These are phyloP conservation scores for Echinochloa phyllopogon DNA, from an alignment of 176 grass and related monocot species.

Conservation along the genomic window DNA sequence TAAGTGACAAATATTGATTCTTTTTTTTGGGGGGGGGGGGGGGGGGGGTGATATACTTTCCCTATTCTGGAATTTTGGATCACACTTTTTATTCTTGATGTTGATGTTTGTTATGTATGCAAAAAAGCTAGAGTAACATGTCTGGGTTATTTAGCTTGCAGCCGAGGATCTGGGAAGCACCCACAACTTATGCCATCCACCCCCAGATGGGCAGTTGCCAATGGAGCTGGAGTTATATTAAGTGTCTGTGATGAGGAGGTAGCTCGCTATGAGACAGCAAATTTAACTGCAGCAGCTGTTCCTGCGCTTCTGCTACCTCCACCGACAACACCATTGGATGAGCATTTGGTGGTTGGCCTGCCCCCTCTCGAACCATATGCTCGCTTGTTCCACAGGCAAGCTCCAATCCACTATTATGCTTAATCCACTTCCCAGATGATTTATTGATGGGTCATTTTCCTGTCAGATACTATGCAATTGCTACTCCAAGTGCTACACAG, in stretches of 20 bases:
- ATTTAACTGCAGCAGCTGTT: slow-evolving; percentile 96
- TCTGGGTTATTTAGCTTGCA: slow-evolving; percentile 64
- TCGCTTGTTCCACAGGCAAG: slow-evolving; percentile 93
- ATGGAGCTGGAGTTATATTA: slow-evolving; percentile 98
- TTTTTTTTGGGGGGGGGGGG: background rate
- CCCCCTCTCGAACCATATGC: slow-evolving; percentile 96
- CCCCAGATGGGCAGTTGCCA: slow-evolving; percentile 99
- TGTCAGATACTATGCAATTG: slow-evolving; percentile 93
- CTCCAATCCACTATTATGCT: slow-evolving; percentile 19
- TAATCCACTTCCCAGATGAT: slow-evolving; percentile 27
- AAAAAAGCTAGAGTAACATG: slow-evolving; percentile 18
- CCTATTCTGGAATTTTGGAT: background rate
- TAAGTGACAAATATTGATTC: background rate
- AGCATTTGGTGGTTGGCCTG: slow-evolving; percentile 91
- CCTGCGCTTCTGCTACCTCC: slow-evolving; percentile 96
- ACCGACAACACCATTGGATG: slow-evolving; percentile 90
- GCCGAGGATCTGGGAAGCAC: slow-evolving; percentile 94
- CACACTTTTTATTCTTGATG: background rate
- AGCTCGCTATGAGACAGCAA: slow-evolving; percentile 88
- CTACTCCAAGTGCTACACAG: slow-evolving; percentile 97
- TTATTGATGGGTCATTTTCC: slow-evolving; percentile 27
- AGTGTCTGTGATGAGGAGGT: slow-evolving; percentile 99
- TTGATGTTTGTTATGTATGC: slow-evolving; percentile 7
- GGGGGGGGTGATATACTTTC: background rate
- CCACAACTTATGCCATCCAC: slow-evolving; percentile 99